These are phyloP conservation scores for Psilocybe sp. DNA, from an alignment of 768 basidiomycete genomes.

Conservation along the genomic window DNA sequence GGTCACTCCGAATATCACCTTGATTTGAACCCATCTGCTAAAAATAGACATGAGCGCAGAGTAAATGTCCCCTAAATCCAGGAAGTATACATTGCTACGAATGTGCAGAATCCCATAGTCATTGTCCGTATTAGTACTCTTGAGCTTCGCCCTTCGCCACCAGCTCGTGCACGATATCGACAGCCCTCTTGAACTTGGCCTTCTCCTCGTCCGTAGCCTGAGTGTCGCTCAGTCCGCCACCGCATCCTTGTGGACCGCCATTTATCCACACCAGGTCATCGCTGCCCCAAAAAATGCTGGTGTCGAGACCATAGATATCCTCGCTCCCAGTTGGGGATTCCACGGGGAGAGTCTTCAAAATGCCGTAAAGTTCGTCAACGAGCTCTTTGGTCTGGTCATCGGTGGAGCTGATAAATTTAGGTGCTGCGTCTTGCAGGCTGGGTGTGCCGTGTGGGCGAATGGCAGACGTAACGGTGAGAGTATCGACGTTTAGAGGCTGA, in stretches of 20 bases:
- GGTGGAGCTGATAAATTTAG: conserved; percentile 36
- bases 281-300: conserved; percentile 58
- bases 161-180: conserved; percentile 60
- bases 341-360: conserved; percentile 58
- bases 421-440: conserved; percentile 34
- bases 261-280: conserved; percentile 61
- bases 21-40: too few species aligned
- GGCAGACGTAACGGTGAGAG: conserved; percentile 43
- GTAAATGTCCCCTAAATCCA: background rate
- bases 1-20: too few species aligned
- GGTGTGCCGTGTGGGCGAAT: conserved; percentile 48
- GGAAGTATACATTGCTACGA: background rate
- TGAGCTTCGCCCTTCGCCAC: conserved; percentile 27
- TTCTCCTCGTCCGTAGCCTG: conserved; percentile 60
- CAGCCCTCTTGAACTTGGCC: conserved; percentile 64
- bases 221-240: conserved; percentile 44
- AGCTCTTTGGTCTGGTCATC: conserved; percentile 35
- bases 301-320: conserved; percentile 73
- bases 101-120: background rate
- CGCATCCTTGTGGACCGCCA: conserved; percentile 60
- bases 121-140: conserved; percentile 1
- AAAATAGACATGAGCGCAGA: too few species aligned
- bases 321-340: conserved; percentile 56
- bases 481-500: conserved; percentile 27
- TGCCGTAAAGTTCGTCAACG: conserved; percentile 55